A percentile compares a stretch with the other conserved stretches of the same genome.
Evolutionary conservation across 2,329 filamentous ascomycete species (phyloP).

Genomic region (Ophiostoma sp.): DNA sequence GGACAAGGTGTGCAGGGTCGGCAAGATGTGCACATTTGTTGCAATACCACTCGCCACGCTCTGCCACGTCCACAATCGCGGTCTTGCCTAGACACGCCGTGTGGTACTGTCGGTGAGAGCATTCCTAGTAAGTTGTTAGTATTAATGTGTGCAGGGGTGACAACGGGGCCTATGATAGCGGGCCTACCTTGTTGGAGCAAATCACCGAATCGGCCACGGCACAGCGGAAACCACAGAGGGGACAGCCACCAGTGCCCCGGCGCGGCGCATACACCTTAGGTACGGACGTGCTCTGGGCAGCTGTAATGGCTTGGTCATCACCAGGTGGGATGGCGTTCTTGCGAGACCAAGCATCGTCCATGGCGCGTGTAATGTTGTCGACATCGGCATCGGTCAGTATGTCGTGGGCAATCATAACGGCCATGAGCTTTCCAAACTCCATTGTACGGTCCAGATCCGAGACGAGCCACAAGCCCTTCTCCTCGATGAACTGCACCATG

Average conservation of each 20-base stretch:
- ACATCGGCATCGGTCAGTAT: slow-evolving; percentile 49
- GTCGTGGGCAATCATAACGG: slow-evolving; percentile 52
- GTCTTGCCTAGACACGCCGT: slow-evolving; percentile 45
- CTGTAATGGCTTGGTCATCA: slow-evolving; percentile 1
- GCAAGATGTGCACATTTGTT: slow-evolving; percentile 41
- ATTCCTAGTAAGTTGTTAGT: slow-evolving; percentile 38
- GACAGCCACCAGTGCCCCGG: slow-evolving; percentile 41
- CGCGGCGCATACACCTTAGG: slow-evolving; percentile 16
- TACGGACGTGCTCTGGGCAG: background rate
- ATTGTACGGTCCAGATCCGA: slow-evolving; percentile 48
- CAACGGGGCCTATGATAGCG: background rate
- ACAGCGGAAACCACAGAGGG: slow-evolving; percentile 45
- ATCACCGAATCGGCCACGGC: slow-evolving; percentile 44
- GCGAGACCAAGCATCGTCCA: slow-evolving; percentile 35
- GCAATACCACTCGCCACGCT: slow-evolving; percentile 42
- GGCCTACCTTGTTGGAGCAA: slow-evolving; percentile 51
- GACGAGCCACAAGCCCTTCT: slow-evolving; percentile 55
- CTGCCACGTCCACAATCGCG: slow-evolving; percentile 40
- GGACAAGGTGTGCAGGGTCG: slow-evolving; percentile 12
- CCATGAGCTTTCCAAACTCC: slow-evolving; percentile 58
- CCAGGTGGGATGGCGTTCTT: slow-evolving; percentile 6
- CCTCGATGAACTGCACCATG: slow-evolving; percentile 53
- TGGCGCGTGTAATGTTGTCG: slow-evolving; percentile 42
- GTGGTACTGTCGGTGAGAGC: slow-evolving; percentile 50
- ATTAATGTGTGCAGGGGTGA: background rate